phyloP scores from a whole-genome alignment of 768 basidiomycete genomes.

The Leccinum longicurvipes region DNA sequence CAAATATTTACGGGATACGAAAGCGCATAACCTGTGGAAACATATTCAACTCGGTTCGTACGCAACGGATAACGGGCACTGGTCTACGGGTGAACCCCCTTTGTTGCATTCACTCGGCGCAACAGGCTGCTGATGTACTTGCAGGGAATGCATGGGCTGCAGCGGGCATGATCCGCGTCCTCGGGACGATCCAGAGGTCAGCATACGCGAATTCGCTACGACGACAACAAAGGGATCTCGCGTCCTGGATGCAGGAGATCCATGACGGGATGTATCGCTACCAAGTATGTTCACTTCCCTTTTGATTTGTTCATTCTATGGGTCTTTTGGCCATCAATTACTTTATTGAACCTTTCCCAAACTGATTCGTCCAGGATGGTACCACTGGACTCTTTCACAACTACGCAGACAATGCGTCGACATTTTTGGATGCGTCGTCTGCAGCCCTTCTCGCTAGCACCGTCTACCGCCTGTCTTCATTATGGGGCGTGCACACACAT shows the following conservation, averaged over 20 bases:
- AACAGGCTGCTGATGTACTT: neutral
- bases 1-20: constrained; percentile 52
- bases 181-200: constrained; percentile 68
- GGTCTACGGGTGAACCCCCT: constrained; percentile 63
- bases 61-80: constrained; percentile 63
- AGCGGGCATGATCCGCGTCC: constrained; percentile 80
- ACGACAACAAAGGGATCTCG: constrained; percentile 54
- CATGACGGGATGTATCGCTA: constrained; percentile 65
- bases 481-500: constrained; percentile 46
- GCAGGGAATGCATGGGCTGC: constrained; percentile 88
- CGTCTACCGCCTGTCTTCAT: constrained; percentile 67
- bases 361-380: neutral
- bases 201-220: constrained; percentile 47
- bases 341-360: neutral
- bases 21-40: constrained; percentile 61
- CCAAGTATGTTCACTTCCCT: constrained; percentile 41
- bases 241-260: constrained; percentile 68
- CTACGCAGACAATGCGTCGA: constrained; percentile 56
- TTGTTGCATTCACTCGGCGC: neutral
- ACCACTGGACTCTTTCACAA: constrained; percentile 51
- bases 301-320: neutral
- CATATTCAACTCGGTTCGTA: constrained; percentile 62
- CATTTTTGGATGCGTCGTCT: constrained; percentile 71
- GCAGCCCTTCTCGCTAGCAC: constrained; percentile 74
- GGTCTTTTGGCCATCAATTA: neutral